Evolutionary conservation across 2,329 filamentous ascomycete genomes (phyloP), one percentile per base, ranked within the genome.

Genomic region (Ampelomyces quisqualis): DNA sequence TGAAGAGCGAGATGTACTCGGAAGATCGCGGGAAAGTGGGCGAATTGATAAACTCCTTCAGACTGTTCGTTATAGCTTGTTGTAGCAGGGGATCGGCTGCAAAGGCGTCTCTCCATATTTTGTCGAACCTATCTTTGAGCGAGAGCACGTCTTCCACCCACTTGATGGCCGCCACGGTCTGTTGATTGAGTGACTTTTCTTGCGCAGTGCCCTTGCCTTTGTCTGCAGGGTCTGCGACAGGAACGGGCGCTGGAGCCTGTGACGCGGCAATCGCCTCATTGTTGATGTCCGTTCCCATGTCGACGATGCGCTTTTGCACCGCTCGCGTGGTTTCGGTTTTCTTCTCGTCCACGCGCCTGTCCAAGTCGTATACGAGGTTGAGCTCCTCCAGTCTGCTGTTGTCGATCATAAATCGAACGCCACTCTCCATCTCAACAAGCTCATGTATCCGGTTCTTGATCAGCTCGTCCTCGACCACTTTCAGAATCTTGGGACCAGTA

Each of bases 1-100:
- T 95, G 70, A 95, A 98, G 0, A 98, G 77, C 0, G 93, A 98
- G 5, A 97, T 85, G 62, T 89, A 95, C 63, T 98, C 93, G 1
- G 91, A 88, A 55, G 86, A 86, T 48, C 90, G 83, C 10, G 75
- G 69, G 62, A 95, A 96, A n/a, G 56, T 50, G 1, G 57, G 30
- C 0, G 82, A 71, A 65, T 96, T 97, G 75, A 98, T 95, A 58
- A 97, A 95, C 11, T 94, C 86, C 1, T 87, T 79, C 57, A 96
- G 95, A 62, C 90, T 95, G 60, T 85, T 85, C 2, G 88, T 90
- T 18, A 97, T 76, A 0, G 88, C 84, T 2, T 85, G 87, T 58
- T 95, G 87, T 11, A 98, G 74, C 6, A 82, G 76, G 26, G 89
- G 77, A 58, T 97, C 90, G 29, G 79, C 76, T 15, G 77, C 67